Evolutionary conservation across 805 yeast species (phyloP).

Genomic region (Starmera dryadoides): DNA sequence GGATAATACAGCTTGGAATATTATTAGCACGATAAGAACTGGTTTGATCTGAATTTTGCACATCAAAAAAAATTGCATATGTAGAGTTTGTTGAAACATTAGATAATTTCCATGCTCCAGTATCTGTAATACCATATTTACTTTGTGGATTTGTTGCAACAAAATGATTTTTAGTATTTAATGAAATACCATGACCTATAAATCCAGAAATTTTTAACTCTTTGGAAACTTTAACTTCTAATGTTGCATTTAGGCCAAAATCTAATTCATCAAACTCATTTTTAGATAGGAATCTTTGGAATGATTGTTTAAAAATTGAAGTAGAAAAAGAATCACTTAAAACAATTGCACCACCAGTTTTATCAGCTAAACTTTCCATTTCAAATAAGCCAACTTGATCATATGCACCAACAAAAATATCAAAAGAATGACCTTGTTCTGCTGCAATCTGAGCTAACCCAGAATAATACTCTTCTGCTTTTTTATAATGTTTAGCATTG

Average conservation of each 20-base stretch:
- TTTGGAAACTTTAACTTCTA: slow-evolving; percentile 45
- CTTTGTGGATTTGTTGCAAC: slow-evolving; percentile 8
- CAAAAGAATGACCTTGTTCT: slow-evolving; percentile 45
- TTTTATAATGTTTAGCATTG: slow-evolving; percentile 31
- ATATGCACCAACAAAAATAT: slow-evolving; percentile 57
- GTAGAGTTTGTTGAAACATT: slow-evolving; percentile 50
- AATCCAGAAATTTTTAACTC: slow-evolving; percentile 52
- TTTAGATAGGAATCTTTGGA: background rate
- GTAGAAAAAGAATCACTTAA: slow-evolving; percentile 62
- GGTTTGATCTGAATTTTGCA: slow-evolving; percentile 18
- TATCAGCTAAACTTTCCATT: slow-evolving; percentile 50
- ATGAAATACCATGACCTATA: slow-evolving; percentile 54
- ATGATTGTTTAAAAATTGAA: slow-evolving; percentile 59
- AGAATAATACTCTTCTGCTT: slow-evolving; percentile 39
- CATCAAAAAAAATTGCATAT: slow-evolving; percentile 51
- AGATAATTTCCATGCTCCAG: slow-evolving; percentile 56
- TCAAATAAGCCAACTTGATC: slow-evolving; percentile 65
- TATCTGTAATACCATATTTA: slow-evolving; percentile 39
- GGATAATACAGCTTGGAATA: slow-evolving; percentile 31
- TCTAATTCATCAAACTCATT: slow-evolving; percentile 1
- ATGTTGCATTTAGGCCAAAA: slow-evolving; percentile 36
- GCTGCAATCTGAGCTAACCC: slow-evolving; percentile 41
- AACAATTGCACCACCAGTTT: slow-evolving; percentile 58
- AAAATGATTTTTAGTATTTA: slow-evolving; percentile 22
- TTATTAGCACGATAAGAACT: slow-evolving; percentile 5